Conservation (phyloP, 2,329 filamentous ascomycete species). For the Phaeophleospora eucalypticola region DNA sequence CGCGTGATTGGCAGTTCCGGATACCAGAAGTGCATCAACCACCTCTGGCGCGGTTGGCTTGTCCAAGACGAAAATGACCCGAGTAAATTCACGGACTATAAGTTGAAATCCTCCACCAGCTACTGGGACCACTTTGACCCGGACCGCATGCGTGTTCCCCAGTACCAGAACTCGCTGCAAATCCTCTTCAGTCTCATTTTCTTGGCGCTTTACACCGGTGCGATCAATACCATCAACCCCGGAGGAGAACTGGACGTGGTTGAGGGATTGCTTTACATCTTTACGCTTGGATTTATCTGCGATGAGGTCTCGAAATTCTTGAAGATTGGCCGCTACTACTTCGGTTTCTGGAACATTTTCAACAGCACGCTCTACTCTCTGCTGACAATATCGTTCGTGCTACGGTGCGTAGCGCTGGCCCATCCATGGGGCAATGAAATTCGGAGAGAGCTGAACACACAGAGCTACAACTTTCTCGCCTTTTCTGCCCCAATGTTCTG, state of each 20-base stretch:
- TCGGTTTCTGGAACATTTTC: slow-evolving; percentile 73
- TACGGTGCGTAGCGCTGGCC: slow-evolving; percentile 73
- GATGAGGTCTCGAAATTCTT: slow-evolving; percentile 87
- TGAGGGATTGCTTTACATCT: slow-evolving; percentile 81
- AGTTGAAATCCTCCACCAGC: slow-evolving; percentile 69
- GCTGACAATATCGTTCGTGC: slow-evolving; percentile 70
- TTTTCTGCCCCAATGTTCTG: slow-evolving; percentile 97
- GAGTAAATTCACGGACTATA: slow-evolving; percentile 83
- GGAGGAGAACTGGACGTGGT: slow-evolving; percentile 77
- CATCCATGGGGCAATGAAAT: slow-evolving; percentile 50
- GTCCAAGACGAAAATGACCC: slow-evolving; percentile 93
- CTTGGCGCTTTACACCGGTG: slow-evolving; percentile 77
- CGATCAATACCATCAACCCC: slow-evolving; percentile 87
- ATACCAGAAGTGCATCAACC: slow-evolving; percentile 91
- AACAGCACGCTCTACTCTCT: slow-evolving; percentile 79
- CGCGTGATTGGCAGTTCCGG: slow-evolving; percentile 85
- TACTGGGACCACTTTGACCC: slow-evolving; percentile 86
- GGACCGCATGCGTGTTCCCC: slow-evolving; percentile 85
- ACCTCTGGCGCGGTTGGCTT: slow-evolving; percentile 93
- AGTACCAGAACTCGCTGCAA: slow-evolving; percentile 89
- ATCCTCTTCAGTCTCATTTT: slow-evolving; percentile 80
- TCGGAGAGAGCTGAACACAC: slow-evolving; percentile 62
- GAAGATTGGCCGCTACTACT: slow-evolving; percentile 87
- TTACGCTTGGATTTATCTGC: slow-evolving; percentile 85
- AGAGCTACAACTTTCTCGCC: slow-evolving; percentile 92